These are phyloP conservation scores for Trichosporon coremiiforme DNA, from an alignment of 1,284 basidiomycete species.

Conservation along the genomic window DNA sequence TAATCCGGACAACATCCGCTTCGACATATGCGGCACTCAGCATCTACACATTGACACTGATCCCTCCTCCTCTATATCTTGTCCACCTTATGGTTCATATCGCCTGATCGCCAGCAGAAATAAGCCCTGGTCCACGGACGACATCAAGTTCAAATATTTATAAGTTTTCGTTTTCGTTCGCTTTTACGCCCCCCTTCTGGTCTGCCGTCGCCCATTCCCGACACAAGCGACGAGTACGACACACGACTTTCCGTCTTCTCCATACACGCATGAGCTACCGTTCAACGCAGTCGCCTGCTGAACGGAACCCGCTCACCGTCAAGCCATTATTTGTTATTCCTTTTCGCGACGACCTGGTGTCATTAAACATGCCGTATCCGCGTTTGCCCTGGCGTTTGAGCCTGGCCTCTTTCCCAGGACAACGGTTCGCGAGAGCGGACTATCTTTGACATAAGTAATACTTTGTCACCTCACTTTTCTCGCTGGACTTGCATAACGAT, in stretches of 20 bases:
- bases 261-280: neutral
- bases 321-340: neutral
- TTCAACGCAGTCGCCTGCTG: neutral
- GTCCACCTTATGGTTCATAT: constrained; percentile 12
- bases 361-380: constrained; percentile 13
- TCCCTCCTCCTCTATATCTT: neutral
- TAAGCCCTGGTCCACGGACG: neutral
- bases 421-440: neutral
- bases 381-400: neutral
- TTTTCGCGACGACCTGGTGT: constrained; percentile 18
- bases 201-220: constrained; percentile 1
- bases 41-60: constrained; percentile 18
- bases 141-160: neutral
- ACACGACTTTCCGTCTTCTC: neutral
- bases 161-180: neutral
- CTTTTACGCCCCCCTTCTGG: neutral
- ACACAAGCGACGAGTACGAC: constrained; percentile 10
- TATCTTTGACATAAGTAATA: neutral
- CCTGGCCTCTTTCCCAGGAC: neutral
- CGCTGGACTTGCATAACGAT: constrained; percentile 18
- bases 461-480: neutral
- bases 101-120: neutral
- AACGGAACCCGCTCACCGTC: neutral
- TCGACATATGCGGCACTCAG: constrained; percentile 4
- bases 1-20: constrained; percentile 5